Evolutionary conservation across 495 filamentous ascomycete genomes (phyloP).

Genomic region (Neurospora tetraspora): DNA sequence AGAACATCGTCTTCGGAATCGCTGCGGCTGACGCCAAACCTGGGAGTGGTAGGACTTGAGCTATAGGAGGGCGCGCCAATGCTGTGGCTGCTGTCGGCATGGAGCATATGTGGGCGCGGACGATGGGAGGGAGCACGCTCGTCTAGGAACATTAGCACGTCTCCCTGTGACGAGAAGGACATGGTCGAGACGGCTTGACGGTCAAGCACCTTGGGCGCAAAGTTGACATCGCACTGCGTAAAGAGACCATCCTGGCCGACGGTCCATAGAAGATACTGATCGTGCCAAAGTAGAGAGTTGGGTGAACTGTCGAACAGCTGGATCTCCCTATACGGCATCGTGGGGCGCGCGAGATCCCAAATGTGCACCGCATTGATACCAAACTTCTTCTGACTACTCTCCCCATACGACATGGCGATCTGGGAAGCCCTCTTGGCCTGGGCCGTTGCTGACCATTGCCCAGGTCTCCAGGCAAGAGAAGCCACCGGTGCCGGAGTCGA

Average conservation of each 20-base stretch:
- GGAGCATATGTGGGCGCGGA: slow-evolving; percentile 24
- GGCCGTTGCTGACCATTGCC: slow-evolving; percentile 59
- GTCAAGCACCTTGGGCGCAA: slow-evolving; percentile 69
- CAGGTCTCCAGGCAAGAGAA: slow-evolving; percentile 77
- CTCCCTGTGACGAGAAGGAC: slow-evolving; percentile 50
- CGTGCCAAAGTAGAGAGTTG: slow-evolving; percentile 79
- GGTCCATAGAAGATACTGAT: slow-evolving; percentile 84
- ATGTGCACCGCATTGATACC: slow-evolving; percentile 69
- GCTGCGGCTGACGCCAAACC: slow-evolving; percentile 49
- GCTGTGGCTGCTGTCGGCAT: slow-evolving; percentile 16
- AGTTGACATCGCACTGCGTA: slow-evolving; percentile 79
- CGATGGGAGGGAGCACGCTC: slow-evolving; percentile 32
- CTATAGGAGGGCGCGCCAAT: slow-evolving; percentile 27
- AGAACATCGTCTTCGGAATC: slow-evolving; percentile 58
- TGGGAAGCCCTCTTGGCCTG: slow-evolving; percentile 51
- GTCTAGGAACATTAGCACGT: slow-evolving; percentile 47
- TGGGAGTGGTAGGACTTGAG: slow-evolving; percentile 32
- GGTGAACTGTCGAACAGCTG: slow-evolving; percentile 61
- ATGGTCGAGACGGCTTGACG: slow-evolving; percentile 54
- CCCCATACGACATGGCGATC: slow-evolving; percentile 43
- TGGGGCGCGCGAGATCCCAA: slow-evolving; percentile 85
- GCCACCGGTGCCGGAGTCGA: slow-evolving; percentile 53
- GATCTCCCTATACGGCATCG: slow-evolving; percentile 79
- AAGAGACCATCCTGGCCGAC: slow-evolving; percentile 77
- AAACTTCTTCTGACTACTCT: slow-evolving; percentile 34